Conservation (phyloP, 371 early-diverging fungal genomes). For the Chytridiales sp. region DNA sequence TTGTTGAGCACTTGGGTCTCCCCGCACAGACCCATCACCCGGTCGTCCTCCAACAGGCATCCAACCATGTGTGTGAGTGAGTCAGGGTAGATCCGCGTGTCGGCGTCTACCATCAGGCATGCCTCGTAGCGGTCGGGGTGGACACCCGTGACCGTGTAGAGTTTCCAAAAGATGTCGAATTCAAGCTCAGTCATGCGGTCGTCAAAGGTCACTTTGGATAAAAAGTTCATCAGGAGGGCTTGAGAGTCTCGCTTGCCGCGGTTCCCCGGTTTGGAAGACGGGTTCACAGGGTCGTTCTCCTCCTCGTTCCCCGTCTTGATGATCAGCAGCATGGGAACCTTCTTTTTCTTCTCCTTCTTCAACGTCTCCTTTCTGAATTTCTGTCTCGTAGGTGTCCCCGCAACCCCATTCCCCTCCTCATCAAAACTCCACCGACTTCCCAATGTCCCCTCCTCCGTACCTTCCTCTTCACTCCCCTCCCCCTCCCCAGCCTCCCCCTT, state of each 20-base stretch:
- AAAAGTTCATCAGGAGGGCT: conserved; percentile 93
- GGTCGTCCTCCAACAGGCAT: conserved; percentile 61
- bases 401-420: no score
- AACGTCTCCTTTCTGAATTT: no score
- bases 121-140: conserved; percentile 82
- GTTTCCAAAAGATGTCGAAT: conserved; percentile 85
- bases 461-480: no score
- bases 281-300: conserved; percentile 61
- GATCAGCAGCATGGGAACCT: conserved; percentile 89
- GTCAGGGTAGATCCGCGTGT: conserved; percentile 77
- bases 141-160: conserved; percentile 60
- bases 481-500: no score
- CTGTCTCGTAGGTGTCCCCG: no score
- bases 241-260: conserved; percentile 98
- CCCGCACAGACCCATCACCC: conserved; percentile 73
- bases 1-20: conserved; percentile 72
- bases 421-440: no score
- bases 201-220: conserved; percentile 86
- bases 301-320: conserved; percentile 88
- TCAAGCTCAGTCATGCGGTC: conserved; percentile 92
- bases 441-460: no score
- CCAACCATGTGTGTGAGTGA: conserved; percentile 78
- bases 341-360: no score
- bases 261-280: conserved; percentile 74
- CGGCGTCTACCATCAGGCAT: conserved; percentile 94